Conservation (phyloP, 2,329 filamentous ascomycete genomes). For the Microdochium nivale region DNA sequence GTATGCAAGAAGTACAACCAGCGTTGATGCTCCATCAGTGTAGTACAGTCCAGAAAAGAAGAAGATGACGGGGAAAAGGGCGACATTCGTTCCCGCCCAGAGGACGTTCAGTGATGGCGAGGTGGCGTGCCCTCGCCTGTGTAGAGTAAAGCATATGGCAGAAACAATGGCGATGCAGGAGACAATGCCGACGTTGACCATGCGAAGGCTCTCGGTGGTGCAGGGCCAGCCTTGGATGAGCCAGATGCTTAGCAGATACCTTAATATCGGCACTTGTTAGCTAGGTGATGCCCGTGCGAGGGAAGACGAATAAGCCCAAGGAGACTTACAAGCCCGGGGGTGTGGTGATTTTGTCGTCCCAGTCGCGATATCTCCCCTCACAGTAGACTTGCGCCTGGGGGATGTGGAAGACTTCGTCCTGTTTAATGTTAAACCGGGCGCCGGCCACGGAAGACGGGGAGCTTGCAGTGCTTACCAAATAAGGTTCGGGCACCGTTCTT, state of each 20-base stretch:
- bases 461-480: conserved; percentile 10
- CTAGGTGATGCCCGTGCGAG: conserved; percentile 5
- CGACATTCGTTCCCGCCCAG: conserved; percentile 69
- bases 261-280: conserved; percentile 4
- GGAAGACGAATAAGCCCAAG: too few relatives aligned
- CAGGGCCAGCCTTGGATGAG: conserved; percentile 26
- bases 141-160: neutral
- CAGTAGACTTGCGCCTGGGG: conserved; percentile 89
- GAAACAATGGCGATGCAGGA: neutral
- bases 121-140: conserved; percentile 4
- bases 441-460: neutral
- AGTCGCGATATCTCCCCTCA: conserved; percentile 60
- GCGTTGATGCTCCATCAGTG: conserved; percentile 79
- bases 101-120: conserved; percentile 31
- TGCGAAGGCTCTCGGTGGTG: conserved; percentile 33
- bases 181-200: conserved; percentile 37
- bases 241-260: conserved; percentile 30
- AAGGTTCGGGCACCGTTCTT: neutral
- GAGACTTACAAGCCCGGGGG: conserved; percentile 69
- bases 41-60: conserved; percentile 97
- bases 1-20: conserved; percentile 65
- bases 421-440: conserved; percentile 2
- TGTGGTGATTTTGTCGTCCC: conserved; percentile 97
- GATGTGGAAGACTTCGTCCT: conserved; percentile 86
- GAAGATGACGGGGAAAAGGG: conserved; percentile 81